Percentiles rank a stretch among this genome's conserved stretches.
phyloP scores from a whole-genome alignment of 2,329 filamentous ascomycete genomes.

The Ceratocystis huliohia region DNA sequence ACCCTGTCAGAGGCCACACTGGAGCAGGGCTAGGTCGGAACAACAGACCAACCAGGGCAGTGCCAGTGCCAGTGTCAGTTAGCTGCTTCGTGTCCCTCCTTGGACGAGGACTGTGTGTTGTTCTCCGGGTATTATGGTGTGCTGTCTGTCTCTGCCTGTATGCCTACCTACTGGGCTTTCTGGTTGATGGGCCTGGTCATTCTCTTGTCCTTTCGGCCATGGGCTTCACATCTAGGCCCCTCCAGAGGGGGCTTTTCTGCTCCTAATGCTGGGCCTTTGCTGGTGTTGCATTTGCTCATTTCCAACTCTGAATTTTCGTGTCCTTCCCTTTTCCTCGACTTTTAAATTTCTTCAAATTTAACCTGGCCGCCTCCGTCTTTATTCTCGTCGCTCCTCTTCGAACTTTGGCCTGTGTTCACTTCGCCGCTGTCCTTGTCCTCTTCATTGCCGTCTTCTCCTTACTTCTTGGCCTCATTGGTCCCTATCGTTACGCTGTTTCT shows the following conservation, averaged over 20 bases:
- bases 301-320: background rate
- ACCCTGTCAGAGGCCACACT: too few relatives aligned
- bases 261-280: background rate
- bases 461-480: background rate
- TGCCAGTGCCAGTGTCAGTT: too few relatives aligned
- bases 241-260: background rate
- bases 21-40: too few relatives aligned
- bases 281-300: slow-evolving; percentile 11
- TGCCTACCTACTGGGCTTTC: too few relatives aligned
- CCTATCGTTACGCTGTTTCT: background rate
- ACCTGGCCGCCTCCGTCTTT: background rate
- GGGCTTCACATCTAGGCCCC: too few relatives aligned
- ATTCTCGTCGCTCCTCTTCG: background rate
- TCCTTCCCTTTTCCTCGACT: background rate
- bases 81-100: too few relatives aligned
- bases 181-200: background rate
- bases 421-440: background rate
- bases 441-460: background rate
- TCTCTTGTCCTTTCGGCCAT: background rate
- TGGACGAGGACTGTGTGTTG: too few relatives aligned
- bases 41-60: too few relatives aligned
- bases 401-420: too few relatives aligned
- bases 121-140: too few relatives aligned
- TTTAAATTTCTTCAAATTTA: background rate
- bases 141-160: too few relatives aligned